These are phyloP conservation scores for Xanthoceras sorbifolium DNA, from an alignment of 345 rosid species.

Conservation along the genomic window DNA sequence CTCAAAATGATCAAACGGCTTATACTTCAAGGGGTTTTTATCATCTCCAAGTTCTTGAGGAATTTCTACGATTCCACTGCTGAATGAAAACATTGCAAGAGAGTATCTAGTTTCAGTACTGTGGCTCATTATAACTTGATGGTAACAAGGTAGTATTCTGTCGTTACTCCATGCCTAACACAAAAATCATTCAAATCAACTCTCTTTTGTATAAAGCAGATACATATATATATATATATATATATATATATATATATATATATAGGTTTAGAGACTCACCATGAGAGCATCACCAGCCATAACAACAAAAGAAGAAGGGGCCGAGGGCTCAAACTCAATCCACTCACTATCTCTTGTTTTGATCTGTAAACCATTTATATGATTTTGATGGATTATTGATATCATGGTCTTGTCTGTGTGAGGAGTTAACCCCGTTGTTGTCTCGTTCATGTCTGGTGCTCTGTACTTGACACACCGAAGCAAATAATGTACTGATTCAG, in stretches of 20 bases:
- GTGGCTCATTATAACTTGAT: conserved; percentile 28
- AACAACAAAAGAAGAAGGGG: conserved; percentile 32
- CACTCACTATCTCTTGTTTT: conserved; percentile 28
- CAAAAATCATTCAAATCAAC: not conserved
- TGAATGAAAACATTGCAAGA: conserved; percentile 28
- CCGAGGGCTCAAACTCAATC: conserved; percentile 21
- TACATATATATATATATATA: no score
- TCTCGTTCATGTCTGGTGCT: not conserved
- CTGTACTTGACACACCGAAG: conserved; percentile 31
- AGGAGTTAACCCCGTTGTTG: conserved; percentile 9
- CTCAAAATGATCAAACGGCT: conserved; percentile 34
- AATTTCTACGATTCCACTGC: conserved; percentile 16
- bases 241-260: no score
- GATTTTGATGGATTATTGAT: conserved; percentile 32
- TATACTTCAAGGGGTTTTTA: conserved; percentile 24
- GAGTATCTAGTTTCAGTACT: conserved; percentile 23
- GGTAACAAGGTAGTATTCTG: conserved; percentile 24
- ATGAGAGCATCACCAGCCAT: conserved; percentile 32
- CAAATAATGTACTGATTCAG: conserved; percentile 13
- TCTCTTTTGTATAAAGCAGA: no score
- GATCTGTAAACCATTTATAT: conserved; percentile 33
- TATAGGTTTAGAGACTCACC: conserved; percentile 29
- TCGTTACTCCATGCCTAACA: conserved; percentile 44
- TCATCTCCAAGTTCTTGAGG: conserved; percentile 34
- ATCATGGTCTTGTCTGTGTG: conserved; percentile 41